Conservation (phyloP, 2,329 filamentous ascomycete genomes). For the Cladophialophora psammophila region DNA sequence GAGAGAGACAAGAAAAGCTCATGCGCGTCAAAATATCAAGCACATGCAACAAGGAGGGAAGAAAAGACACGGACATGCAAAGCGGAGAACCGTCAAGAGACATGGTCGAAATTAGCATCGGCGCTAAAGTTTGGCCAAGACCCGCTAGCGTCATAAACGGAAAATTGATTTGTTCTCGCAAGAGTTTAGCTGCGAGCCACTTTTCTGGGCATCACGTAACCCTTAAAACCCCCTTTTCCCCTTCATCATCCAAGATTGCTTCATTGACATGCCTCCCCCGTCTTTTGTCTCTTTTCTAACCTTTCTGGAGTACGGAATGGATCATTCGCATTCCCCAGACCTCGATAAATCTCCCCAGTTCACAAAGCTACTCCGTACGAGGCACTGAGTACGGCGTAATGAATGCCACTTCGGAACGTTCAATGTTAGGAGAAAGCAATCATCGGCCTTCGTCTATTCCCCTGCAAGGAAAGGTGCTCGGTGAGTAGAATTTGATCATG, state of each 20-base stretch:
- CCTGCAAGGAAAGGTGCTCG: not conserved
- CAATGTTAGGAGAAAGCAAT: not conserved
- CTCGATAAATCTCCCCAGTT: not conserved
- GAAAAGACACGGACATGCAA: not conserved
- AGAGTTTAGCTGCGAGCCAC: not conserved
- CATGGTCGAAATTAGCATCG: not conserved
- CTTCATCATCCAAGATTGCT: not conserved
- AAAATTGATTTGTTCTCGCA: not conserved
- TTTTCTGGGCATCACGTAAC: not conserved
- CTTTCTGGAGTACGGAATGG: not conserved
- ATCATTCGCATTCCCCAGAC: not conserved
- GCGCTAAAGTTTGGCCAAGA: not conserved
- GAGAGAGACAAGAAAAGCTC: not conserved
- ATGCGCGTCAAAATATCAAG: not conserved
- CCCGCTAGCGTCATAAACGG: not conserved
- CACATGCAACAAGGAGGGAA: too few relatives aligned
- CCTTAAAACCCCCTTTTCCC: slow-evolving; percentile 1
- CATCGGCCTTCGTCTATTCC: not conserved
- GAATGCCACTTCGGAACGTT: too few relatives aligned
- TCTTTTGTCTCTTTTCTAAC: not conserved
- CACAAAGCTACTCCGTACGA: not conserved
- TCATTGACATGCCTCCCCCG: not conserved
- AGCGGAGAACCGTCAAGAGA: not conserved
- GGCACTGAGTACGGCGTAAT: not conserved
- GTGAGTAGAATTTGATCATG: not conserved